phyloP scores from a whole-genome alignment of 2,329 filamentous ascomycete genomes.

The Aureobasidium sp. region DNA sequence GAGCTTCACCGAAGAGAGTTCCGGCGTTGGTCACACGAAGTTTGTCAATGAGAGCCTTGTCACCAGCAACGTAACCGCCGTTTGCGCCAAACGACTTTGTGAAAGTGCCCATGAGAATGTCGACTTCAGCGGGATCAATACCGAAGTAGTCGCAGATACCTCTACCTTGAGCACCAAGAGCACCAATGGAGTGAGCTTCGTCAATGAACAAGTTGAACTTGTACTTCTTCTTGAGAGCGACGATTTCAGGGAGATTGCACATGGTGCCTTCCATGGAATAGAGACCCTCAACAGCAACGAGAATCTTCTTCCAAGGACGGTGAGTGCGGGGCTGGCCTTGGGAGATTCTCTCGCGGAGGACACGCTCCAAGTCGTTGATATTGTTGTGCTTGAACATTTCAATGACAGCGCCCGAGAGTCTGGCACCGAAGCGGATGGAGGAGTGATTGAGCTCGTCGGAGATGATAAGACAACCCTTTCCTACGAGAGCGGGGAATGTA shows the following conservation, averaged over 20 bases:
- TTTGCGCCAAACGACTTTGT: slow-evolving; percentile 99
- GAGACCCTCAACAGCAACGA: slow-evolving; percentile 90
- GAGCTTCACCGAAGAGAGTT: slow-evolving; percentile 79
- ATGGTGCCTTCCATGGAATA: slow-evolving; percentile 99
- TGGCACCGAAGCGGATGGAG: slow-evolving; percentile 90
- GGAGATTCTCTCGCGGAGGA: slow-evolving; percentile 84
- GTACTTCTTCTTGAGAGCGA: slow-evolving; percentile 87
- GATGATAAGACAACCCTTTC: slow-evolving; percentile 88
- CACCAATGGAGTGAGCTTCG: slow-evolving; percentile 93
- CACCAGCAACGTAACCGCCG: slow-evolving; percentile 86
- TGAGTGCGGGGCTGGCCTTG: slow-evolving; percentile 98
- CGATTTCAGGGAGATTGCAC: slow-evolving; percentile 88
- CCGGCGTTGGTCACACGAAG: slow-evolving; percentile 79
- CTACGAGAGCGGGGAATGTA: slow-evolving; percentile 84
- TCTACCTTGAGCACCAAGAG: slow-evolving; percentile 77
- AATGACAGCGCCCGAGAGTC: slow-evolving; percentile 91
- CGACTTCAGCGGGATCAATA: slow-evolving; percentile 78
- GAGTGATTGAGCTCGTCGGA: slow-evolving; percentile 98
- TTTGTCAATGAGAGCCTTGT: slow-evolving; percentile 88
- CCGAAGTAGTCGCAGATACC: slow-evolving; percentile 98
- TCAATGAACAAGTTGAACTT: slow-evolving; percentile 95
- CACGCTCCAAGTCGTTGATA: slow-evolving; percentile 77
- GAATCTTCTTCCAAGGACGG: slow-evolving; percentile 97
- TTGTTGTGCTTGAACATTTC: slow-evolving; percentile 98
- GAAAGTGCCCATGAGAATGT: slow-evolving; percentile 95